A percentile compares a stretch with the other conserved stretches of the same genome.
Conservation (phyloP, 805 yeast genomes). For the Wickerhamomyces bovis region DNA sequence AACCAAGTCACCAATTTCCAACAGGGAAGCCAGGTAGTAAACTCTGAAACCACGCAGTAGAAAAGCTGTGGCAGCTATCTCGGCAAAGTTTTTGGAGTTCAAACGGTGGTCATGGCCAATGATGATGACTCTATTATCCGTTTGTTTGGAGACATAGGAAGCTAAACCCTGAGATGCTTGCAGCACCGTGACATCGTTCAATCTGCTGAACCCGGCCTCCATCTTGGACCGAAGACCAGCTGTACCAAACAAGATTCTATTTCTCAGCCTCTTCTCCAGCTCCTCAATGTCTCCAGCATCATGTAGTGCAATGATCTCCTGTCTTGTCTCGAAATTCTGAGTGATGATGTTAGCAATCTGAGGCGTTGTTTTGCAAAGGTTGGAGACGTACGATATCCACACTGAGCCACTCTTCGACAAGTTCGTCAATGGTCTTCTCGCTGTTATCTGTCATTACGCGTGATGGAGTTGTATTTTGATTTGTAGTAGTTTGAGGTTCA, state of each 20-base stretch:
- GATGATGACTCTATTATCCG: constrained; percentile 43
- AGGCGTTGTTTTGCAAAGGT: not conserved
- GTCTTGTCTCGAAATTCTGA: constrained; percentile 39
- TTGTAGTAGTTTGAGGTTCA: not conserved
- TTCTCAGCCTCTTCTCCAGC: constrained; percentile 45
- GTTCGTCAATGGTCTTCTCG: constrained; percentile 1
- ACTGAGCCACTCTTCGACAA: constrained; percentile 7
- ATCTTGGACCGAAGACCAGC: constrained; percentile 85
- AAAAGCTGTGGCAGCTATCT: constrained; percentile 71
- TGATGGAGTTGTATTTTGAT: not conserved
- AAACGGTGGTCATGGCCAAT: constrained; percentile 91
- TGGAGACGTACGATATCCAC: constrained; percentile 2
- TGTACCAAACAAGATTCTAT: constrained; percentile 81
- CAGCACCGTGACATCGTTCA: constrained; percentile 83
- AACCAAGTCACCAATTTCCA: constrained; percentile 30
- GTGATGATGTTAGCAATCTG: not conserved
- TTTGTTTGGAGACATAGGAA: constrained; percentile 33
- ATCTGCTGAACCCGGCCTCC: constrained; percentile 86
- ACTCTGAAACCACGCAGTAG: constrained; percentile 63
- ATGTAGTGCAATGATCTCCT: constrained; percentile 47
- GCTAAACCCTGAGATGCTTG: constrained; percentile 89
- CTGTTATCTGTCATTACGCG: not conserved
- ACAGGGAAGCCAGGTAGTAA: constrained; percentile 43
- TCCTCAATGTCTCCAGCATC: constrained; percentile 31
- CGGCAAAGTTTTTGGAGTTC: constrained; percentile 75